Conservation (phyloP, 2,329 filamentous ascomycete genomes). For the Coniella lustricola region DNA sequence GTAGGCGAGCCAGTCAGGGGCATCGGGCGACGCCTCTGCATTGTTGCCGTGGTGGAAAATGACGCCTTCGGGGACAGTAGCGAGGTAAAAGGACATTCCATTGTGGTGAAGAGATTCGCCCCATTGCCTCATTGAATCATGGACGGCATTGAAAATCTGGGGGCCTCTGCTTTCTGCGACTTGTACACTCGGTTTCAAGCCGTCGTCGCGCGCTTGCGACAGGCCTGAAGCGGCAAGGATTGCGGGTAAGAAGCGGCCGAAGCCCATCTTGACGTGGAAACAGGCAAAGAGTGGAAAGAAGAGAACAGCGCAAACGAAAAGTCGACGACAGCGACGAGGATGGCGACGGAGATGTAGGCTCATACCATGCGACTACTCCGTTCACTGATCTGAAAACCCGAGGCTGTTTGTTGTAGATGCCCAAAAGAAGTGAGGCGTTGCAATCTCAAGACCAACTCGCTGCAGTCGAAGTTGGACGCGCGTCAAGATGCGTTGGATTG, state of each 20-base stretch:
- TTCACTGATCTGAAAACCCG: neutral
- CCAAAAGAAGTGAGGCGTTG: too few species aligned
- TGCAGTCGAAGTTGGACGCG: neutral
- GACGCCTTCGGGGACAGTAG: conserved; percentile 55
- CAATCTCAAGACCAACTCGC: too few species aligned
- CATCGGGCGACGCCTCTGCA: conserved; percentile 37
- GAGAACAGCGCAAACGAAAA: neutral
- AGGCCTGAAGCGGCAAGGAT: conserved; percentile 7
- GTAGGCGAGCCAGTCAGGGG: conserved; percentile 67
- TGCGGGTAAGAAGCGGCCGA: conserved; percentile 9
- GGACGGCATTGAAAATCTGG: conserved; percentile 65
- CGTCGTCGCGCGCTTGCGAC: conserved; percentile 1
- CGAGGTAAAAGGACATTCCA: conserved; percentile 65
- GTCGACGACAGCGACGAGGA: too few species aligned
- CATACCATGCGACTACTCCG: too few species aligned
- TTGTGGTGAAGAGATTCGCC: conserved; percentile 68
- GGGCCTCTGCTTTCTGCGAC: conserved; percentile 46
- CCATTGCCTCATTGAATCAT: conserved; percentile 68
- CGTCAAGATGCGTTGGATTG: neutral
- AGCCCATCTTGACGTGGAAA: neutral
- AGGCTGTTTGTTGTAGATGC: too few species aligned
- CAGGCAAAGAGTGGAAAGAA: neutral
- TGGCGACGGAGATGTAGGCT: neutral
- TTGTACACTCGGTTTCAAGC: conserved; percentile 27
- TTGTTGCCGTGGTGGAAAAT: conserved; percentile 60